Evolutionary conservation across 495 filamentous ascomycete species (phyloP).

Genomic region (Talaromyces thailandensis): DNA sequence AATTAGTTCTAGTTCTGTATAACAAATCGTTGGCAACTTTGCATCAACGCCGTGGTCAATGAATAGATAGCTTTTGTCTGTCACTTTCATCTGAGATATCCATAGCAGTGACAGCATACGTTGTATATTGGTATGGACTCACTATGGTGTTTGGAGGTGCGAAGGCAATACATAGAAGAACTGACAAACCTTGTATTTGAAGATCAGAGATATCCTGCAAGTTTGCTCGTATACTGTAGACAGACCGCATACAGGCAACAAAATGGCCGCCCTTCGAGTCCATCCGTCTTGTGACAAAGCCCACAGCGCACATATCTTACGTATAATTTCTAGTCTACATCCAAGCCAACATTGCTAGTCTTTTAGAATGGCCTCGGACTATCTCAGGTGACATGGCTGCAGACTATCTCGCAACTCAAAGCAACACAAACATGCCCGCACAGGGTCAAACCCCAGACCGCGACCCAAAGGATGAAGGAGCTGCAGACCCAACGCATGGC

Average conservation of each 20-base stretch:
- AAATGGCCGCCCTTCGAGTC: conserved; percentile 12
- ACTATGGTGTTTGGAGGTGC: not conserved
- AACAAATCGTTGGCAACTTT: not conserved
- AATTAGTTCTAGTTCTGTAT: not conserved
- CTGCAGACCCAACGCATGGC: conserved; percentile 32
- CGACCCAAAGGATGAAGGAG: conserved; percentile 41
- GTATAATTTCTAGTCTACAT: conserved; percentile 15
- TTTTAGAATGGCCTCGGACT: conserved; percentile 55
- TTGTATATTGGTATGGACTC: not conserved
- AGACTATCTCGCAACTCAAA: conserved; percentile 34
- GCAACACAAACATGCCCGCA: conserved; percentile 24
- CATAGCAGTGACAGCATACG: too few relatives aligned
- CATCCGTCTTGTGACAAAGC: conserved; percentile 19
- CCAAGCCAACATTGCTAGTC: conserved; percentile 35
- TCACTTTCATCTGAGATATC: not conserved
- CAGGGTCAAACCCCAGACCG: conserved; percentile 46
- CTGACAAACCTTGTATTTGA: not conserved
- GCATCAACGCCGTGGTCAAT: not conserved
- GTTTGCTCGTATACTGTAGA: not conserved
- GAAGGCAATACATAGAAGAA: not conserved
- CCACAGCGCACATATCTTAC: conserved; percentile 18
- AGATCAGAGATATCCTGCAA: not conserved
- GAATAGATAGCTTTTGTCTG: not conserved
- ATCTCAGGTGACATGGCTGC: conserved; percentile 40
- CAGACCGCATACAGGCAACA: not conserved